phyloP scores from a whole-genome alignment of 2,329 filamentous ascomycete genomes.

The Sodiomyces alkalinus region DNA sequence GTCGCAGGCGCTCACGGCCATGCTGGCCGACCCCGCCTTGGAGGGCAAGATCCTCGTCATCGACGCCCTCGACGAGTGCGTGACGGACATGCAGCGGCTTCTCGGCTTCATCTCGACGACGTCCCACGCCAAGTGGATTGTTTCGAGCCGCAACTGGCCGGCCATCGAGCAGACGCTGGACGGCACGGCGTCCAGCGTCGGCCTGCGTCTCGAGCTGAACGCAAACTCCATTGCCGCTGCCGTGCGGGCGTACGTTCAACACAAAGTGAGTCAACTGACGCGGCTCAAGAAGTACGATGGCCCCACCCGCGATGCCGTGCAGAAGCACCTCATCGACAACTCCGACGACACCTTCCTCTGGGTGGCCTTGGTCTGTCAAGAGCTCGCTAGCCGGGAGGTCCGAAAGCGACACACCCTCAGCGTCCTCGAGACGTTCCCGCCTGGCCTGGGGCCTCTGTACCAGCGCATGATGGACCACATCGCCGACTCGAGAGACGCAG shows the following conservation, averaged over 20 bases:
- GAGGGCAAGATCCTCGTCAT: conserved; percentile 19
- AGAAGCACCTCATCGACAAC: conserved; percentile 13
- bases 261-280: conserved; percentile 14
- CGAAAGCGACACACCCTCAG: neutral
- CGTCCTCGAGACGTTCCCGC: conserved; percentile 12
- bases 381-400: neutral
- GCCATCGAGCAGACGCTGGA: conserved; percentile 19
- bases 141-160: conserved; percentile 25
- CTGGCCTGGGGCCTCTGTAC: conserved; percentile 21
- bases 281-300: conserved; percentile 3
- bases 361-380: conserved; percentile 13
- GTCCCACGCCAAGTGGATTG: conserved; percentile 22
- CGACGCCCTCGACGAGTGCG: conserved; percentile 10
- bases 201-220: conserved; percentile 21
- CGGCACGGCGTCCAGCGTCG: conserved; percentile 7
- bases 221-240: conserved; percentile 15
- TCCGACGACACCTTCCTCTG: conserved; percentile 22
- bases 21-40: conserved; percentile 20
- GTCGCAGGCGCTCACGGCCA: conserved; percentile 20
- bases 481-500: conserved; percentile 8
- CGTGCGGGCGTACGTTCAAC: conserved; percentile 18
- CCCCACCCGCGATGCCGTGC: conserved; percentile 1
- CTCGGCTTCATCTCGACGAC: conserved; percentile 16
- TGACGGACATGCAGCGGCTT: conserved; percentile 13
- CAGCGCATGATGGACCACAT: conserved; percentile 20